Evolutionary conservation across 306 rosid species (phyloP), one percentile per base, ranked within the genome.

Genomic region (barrel medic (Medicago truncatula)): DNA sequence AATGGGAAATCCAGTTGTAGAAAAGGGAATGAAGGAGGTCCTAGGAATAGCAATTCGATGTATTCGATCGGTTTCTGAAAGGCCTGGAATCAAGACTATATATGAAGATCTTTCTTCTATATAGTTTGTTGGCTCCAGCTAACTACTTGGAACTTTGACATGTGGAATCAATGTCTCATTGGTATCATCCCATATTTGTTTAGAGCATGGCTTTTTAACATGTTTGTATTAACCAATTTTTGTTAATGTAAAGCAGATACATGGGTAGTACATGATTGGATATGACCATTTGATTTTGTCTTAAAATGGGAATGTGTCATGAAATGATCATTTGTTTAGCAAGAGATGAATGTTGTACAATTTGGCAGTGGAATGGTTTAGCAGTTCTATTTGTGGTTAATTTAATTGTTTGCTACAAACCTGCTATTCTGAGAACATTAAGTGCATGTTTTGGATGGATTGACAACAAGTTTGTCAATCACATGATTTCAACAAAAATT

Each of bases 41-140:
- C 89, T 90, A 7, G 98, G 94, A 73, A 96, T 96, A 36, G 93
- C 96, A 0, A 81, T 92, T 43, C 61, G 98, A 56, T 92, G 99
- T 81, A 80, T 90, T 59, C 71, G 99, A 13, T 86, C 94, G 0
- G 88, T 92, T 40, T 91, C 96, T 0, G 98, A 92, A 80, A 87
- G 99, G 76, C 97, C 97, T 58, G 98, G 98, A 36, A 96, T 92
- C 86, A 96, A 90, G 87, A 92, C 92, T 44, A 86, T 92, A 77
- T 96, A 96, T 71, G 99, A 96, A 79, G 99, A 96, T 78, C 94
- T 96, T 74, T 96, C 99, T 39, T 92, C 98, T 50, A 84, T 96
- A 82, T 96, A 96, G 90, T 58, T 11, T 58, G 64, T n/a, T 82
- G 57, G 65, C 63, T 52, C 61, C 39, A 85, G 73, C 83, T 73